phyloP scores from a whole-genome alignment of 495 filamentous ascomycete species.

The Daldinia decipiens region DNA sequence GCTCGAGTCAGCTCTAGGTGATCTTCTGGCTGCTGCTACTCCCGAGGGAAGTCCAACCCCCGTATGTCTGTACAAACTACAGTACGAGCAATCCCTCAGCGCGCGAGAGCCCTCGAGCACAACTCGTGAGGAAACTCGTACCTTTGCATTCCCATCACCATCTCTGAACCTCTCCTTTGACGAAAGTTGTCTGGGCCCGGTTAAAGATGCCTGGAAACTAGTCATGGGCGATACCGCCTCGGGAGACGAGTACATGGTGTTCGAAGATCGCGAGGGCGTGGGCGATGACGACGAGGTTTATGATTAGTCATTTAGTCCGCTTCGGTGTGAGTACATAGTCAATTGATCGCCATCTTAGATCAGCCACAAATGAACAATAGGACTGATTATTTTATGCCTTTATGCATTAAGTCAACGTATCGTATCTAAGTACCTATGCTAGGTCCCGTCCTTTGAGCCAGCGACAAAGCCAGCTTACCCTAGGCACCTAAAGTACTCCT shows the following conservation, averaged over 20 bases:
- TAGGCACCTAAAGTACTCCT: neutral
- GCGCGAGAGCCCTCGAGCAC: conserved; percentile 41
- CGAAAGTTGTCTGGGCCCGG: conserved; percentile 68
- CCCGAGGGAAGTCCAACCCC: conserved; percentile 49
- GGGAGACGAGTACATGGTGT: conserved; percentile 70
- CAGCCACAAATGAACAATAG: neutral
- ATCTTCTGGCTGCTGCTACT: conserved; percentile 59
- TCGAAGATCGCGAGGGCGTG: conserved; percentile 63
- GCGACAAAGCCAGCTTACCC: neutral
- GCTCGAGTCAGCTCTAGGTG: conserved; percentile 65
- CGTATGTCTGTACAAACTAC: conserved; percentile 31
- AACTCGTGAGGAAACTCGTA: conserved; percentile 27
- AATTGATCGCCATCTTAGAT: no score
- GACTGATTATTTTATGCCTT: neutral
- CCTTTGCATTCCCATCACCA: conserved; percentile 62
- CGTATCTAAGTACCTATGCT: neutral
- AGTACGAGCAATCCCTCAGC: conserved; percentile 36
- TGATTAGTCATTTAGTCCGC: conserved; percentile 18
- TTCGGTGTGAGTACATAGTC: conserved; percentile 1
- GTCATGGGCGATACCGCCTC: conserved; percentile 65
- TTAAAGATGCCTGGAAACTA: conserved; percentile 70
- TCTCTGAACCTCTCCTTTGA: conserved; percentile 74
- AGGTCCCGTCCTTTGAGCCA: neutral
- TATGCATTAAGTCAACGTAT: neutral
- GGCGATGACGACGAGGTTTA: conserved; percentile 59